Conservation (phyloP, 805 yeast genomes). For the Suhomyces sp. region DNA sequence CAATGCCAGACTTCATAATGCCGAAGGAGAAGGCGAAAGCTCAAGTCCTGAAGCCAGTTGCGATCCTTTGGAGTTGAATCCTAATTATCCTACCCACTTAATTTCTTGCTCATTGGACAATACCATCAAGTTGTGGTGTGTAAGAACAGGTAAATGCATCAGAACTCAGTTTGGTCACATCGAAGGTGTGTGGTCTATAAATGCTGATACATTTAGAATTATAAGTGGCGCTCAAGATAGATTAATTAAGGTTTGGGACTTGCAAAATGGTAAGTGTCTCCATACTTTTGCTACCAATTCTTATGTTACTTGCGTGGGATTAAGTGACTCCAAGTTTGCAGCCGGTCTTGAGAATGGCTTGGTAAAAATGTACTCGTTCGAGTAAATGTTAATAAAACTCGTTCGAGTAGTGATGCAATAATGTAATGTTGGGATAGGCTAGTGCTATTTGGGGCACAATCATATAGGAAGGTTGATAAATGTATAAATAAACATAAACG, state of each 20-base stretch:
- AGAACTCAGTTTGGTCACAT: slow-evolving; percentile 97
- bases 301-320: slow-evolving; percentile 64
- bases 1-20: background rate
- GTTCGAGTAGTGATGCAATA: slow-evolving; percentile 48
- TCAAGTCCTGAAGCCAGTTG: background rate
- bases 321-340: slow-evolving; percentile 86
- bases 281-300: slow-evolving; percentile 82
- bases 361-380: slow-evolving; percentile 83
- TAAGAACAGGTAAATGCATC: slow-evolving; percentile 79
- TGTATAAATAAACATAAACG: too few relatives aligned
- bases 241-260: slow-evolving; percentile 88
- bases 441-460: background rate
- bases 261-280: slow-evolving; percentile 90
- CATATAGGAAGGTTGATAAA: background rate
- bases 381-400: slow-evolving; percentile 39
- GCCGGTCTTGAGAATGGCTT: slow-evolving; percentile 88
- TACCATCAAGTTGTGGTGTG: slow-evolving; percentile 91
- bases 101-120: slow-evolving; percentile 87
- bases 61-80: slow-evolving; percentile 12
- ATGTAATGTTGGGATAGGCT: background rate
- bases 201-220: slow-evolving; percentile 92
- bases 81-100: slow-evolving; percentile 71
- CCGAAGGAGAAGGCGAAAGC: background rate
- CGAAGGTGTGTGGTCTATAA: slow-evolving; percentile 97
- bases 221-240: slow-evolving; percentile 95